Conservation (phyloP, 2,329 filamentous ascomycete genomes). For the Davidsoniella eucalypti region DNA sequence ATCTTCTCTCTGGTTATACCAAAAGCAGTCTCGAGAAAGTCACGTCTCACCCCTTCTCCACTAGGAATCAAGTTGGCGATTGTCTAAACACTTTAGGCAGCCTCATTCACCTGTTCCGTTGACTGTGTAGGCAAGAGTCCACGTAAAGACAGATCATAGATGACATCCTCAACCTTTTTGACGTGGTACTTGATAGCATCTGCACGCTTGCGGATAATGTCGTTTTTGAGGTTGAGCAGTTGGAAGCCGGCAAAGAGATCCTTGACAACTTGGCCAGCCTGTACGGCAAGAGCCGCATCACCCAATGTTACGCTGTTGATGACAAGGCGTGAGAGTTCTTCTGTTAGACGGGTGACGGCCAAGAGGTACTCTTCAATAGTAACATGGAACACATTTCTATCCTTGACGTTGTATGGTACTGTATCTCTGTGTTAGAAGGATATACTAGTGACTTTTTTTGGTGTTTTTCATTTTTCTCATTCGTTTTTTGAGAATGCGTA, state of each 20-base stretch:
- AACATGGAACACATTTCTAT: slow-evolving; percentile 79
- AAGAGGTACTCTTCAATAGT: slow-evolving; percentile 96
- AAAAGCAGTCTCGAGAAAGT: too few relatives aligned
- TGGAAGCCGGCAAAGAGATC: slow-evolving; percentile 93
- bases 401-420: slow-evolving; percentile 87
- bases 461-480: too few relatives aligned
- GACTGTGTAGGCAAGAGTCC: not conserved
- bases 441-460: not conserved
- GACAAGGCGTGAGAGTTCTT: slow-evolving; percentile 78
- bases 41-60: not conserved
- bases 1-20: too few relatives aligned
- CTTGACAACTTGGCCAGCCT: slow-evolving; percentile 85
- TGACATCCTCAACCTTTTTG: slow-evolving; percentile 95
- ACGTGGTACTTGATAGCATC: slow-evolving; percentile 95
- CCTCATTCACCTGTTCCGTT: not conserved
- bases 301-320: slow-evolving; percentile 89
- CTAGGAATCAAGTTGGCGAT: not conserved
- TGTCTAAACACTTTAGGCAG: not conserved
- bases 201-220: slow-evolving; percentile 68
- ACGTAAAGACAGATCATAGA: slow-evolving; percentile 82
- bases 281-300: slow-evolving; percentile 69
- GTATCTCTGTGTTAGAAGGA: not conserved
- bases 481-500: too few relatives aligned
- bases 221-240: slow-evolving; percentile 94
- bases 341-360: slow-evolving; percentile 69